These are phyloP conservation scores for Calonectria crousiana DNA, from an alignment of 2,329 filamentous ascomycete species.

Conservation along the genomic window DNA sequence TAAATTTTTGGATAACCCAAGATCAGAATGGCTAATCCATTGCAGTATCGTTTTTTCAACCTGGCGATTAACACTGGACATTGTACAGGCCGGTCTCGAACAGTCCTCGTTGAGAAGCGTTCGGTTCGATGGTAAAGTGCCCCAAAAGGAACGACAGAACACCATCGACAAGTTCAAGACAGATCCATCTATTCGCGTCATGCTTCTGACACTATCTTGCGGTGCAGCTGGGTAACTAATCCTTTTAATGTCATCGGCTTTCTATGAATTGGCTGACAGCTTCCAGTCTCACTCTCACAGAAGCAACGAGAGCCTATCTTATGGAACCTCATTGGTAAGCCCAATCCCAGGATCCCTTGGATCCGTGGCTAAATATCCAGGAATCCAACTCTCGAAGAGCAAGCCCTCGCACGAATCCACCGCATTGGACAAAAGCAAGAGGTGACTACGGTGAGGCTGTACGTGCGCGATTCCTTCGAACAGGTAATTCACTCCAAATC, in stretches of 20 bases:
- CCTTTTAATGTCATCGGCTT: background rate
- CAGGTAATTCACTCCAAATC: slow-evolving; percentile 35
- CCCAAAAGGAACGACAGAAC: slow-evolving; percentile 54
- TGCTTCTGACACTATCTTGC: slow-evolving; percentile 63
- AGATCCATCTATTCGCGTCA: slow-evolving; percentile 53
- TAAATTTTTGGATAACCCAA: background rate
- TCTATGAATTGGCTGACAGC: background rate
- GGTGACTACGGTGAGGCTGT: slow-evolving; percentile 54
- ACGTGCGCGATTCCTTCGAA: slow-evolving; percentile 54
- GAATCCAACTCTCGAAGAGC: slow-evolving; percentile 59
- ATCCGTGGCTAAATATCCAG: slow-evolving; percentile 27
- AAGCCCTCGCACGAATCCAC: slow-evolving; percentile 55
- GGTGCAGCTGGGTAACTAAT: slow-evolving; percentile 62
- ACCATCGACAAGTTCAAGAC: slow-evolving; percentile 56
- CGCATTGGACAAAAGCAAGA: slow-evolving; percentile 50
- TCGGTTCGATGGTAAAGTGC: slow-evolving; percentile 62
- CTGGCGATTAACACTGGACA: slow-evolving; percentile 62
- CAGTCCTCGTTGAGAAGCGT: slow-evolving; percentile 49
- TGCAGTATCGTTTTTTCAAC: slow-evolving; percentile 63
- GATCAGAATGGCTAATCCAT: background rate
- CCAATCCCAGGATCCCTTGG: fast-evolving
- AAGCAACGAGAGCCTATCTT: slow-evolving; percentile 60
- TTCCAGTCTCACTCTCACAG: slow-evolving; percentile 58
- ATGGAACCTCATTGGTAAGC: slow-evolving; percentile 63
- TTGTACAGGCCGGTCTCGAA: slow-evolving; percentile 56